Base-by-base conservation (phyloP, 1,139 yeast species). In the Candida sp. region DNA sequence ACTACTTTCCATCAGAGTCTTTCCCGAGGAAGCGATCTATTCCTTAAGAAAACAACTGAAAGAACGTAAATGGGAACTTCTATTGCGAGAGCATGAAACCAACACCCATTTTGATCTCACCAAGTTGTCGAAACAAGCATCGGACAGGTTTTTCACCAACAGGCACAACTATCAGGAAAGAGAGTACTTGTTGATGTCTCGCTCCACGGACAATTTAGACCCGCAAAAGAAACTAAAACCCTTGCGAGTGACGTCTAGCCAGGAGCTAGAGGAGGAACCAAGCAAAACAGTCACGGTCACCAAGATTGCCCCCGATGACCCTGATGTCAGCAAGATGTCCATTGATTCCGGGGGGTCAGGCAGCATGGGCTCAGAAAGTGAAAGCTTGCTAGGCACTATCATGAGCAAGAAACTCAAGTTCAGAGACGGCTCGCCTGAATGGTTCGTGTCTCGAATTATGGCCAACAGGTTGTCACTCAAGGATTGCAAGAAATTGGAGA, bases 21-120 rank as follows among this genome's bases (percentile, higher is more conserved):
- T 78, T 50, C 66, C 78, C 1, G 73, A 66, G 2, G 63, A 65
- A 37, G 77, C 79, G 1, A 54, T 73, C 17, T 62, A 59, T 41
- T 62, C 72, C 1, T 59, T 75, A 42, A 51, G 70, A 41, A 69
- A 66, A 17, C 74, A 67, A 52, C 65, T 78, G 2, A 62, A 71
- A 0, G 67, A 64, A 49, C 55, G 83, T 31, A 78, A 78, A 58
- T 78, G 82, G 82, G 81, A 78, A 54, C 60, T 78, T 11, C 59
- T 78, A n/a, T 57, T 77, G 25, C 59, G 77, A 45, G 82, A 78
- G 54, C 70, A 67, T 54, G 80, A 76, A 54, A 66, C 72, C 5
- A 76, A 76, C 54, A 53, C 66, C 3, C 65, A 65, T 7, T 75
- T 77, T 53, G 80, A 77, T 50, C 64, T 76, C 43, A 61, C 58